phyloP scores from a whole-genome alignment of 345 rosid species.

The Iberis pinnata region DNA sequence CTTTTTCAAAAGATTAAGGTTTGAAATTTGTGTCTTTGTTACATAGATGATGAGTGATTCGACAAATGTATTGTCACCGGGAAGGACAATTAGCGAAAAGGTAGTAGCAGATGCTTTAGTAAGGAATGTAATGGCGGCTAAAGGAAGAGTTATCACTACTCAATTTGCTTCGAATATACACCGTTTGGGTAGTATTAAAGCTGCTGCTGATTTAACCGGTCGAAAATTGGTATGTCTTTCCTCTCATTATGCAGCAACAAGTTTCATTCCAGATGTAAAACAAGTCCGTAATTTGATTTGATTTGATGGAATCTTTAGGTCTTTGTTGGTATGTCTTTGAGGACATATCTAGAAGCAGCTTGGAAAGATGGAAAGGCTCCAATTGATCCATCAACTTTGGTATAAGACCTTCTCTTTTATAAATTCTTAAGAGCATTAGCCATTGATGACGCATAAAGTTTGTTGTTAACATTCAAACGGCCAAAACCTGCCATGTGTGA shows the following conservation, averaged over 20 bases:
- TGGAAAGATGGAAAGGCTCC: slow-evolving; percentile 99
- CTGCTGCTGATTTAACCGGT: slow-evolving; percentile 90
- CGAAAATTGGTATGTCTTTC: slow-evolving; percentile 68
- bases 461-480: neutral
- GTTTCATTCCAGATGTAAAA: too few relatives aligned
- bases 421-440: neutral
- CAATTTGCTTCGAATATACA: slow-evolving; percentile 97
- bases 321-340: slow-evolving; percentile 94
- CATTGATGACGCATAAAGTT: slow-evolving; percentile 16
- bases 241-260: neutral
- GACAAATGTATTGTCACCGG: slow-evolving; percentile 90
- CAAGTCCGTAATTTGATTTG: too few relatives aligned
- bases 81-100: slow-evolving; percentile 84
- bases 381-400: slow-evolving; percentile 91
- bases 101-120: slow-evolving; percentile 75
- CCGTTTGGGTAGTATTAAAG: slow-evolving; percentile 95
- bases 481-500: slow-evolving; percentile 4
- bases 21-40: too few relatives aligned
- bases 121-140: slow-evolving; percentile 68
- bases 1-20: too few relatives aligned
- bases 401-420: slow-evolving; percentile 26
- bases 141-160: slow-evolving; percentile 93
- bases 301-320: slow-evolving; percentile 35
- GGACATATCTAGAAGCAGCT: slow-evolving; percentile 95
- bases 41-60: slow-evolving; percentile 99